A percentile compares a stretch with the other conserved stretches of the same genome.
These are phyloP conservation scores for Aureoboletus auriporus DNA, from an alignment of 768 basidiomycete species.

Conservation along the genomic window DNA sequence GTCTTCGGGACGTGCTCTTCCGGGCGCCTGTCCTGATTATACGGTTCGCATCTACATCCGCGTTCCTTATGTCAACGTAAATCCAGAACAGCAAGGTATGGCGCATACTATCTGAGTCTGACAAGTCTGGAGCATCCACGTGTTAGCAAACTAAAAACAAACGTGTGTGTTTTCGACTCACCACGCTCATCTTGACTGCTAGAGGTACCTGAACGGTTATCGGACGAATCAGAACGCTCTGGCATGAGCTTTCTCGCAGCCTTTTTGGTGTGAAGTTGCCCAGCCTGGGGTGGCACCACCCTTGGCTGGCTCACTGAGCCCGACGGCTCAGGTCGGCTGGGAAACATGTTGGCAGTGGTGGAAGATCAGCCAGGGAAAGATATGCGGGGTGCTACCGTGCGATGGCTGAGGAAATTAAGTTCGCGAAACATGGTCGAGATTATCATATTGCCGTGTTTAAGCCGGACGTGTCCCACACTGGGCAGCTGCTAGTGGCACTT, in stretches of 20 bases:
- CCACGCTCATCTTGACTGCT: conserved; percentile 4
- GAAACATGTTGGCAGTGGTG: conserved; percentile 9
- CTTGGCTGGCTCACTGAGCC: neutral
- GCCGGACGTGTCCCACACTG: too few relatives aligned
- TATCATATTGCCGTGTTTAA: neutral
- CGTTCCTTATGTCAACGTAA: neutral
- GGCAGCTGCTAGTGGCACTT: too few relatives aligned
- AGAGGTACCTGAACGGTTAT: neutral
- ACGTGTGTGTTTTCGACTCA: conserved; percentile 3
- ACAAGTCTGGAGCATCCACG: neutral
- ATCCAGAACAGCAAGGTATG: neutral
- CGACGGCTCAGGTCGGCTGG: neutral
- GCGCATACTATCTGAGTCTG: conserved; percentile 17
- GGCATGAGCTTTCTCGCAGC: conserved; percentile 14
- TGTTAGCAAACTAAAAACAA: neutral
- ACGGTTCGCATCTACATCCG: too few relatives aligned
- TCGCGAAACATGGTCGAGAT: neutral
- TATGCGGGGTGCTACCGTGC: neutral
- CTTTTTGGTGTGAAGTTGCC: neutral
- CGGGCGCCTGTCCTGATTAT: too few relatives aligned
- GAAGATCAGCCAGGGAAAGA: neutral
- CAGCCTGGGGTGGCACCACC: too few relatives aligned
- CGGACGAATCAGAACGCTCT: conserved; percentile 7
- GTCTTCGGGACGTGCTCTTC: too few relatives aligned
- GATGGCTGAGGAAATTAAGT: neutral